Conservation (phyloP, 441 rosid genomes). For the Iberis amara region DNA sequence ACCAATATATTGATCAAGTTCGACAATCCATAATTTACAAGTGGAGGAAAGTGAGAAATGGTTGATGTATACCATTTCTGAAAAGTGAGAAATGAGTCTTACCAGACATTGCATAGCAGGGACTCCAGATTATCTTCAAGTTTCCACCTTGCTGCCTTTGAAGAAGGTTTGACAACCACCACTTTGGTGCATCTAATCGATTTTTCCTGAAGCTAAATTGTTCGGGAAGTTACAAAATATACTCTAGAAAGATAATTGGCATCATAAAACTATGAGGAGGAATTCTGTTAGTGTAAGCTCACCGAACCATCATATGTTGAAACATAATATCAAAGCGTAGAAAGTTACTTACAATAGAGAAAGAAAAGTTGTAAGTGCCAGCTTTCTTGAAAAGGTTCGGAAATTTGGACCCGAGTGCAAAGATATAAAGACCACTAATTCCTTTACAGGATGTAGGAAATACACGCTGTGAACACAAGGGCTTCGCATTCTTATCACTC, state of each 20-base stretch:
- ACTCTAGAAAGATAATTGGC: no score
- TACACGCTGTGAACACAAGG: conserved; percentile 26
- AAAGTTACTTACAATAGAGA: conserved; percentile 40
- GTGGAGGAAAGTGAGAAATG: background rate
- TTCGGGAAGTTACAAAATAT: no score
- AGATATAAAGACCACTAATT: conserved; percentile 50
- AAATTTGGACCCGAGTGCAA: conserved; percentile 34
- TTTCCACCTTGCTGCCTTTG: conserved; percentile 40
- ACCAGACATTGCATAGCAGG: conserved; percentile 32
- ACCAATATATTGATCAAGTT: background rate
- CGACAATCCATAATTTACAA: background rate
- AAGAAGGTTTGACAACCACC: conserved; percentile 39
- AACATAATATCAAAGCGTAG: background rate
- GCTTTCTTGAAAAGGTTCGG: conserved; percentile 40
- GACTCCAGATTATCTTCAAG: conserved; percentile 28
- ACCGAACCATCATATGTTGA: no score
- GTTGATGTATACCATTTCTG: background rate
- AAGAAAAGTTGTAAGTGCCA: conserved; percentile 46
- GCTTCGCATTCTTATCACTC: conserved; percentile 17
- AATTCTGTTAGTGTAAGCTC: no score
- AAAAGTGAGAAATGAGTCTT: conserved; percentile 6
- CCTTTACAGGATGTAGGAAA: conserved; percentile 41
- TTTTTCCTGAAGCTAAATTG: no score
- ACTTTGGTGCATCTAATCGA: conserved; percentile 29
- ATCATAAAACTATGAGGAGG: no score